Percentiles rank a stretch among this genome's conserved stretches.
Evolutionary conservation across 169 alveolate species (phyloP).

Genomic region (Ichthyophthirius multifiliis): DNA sequence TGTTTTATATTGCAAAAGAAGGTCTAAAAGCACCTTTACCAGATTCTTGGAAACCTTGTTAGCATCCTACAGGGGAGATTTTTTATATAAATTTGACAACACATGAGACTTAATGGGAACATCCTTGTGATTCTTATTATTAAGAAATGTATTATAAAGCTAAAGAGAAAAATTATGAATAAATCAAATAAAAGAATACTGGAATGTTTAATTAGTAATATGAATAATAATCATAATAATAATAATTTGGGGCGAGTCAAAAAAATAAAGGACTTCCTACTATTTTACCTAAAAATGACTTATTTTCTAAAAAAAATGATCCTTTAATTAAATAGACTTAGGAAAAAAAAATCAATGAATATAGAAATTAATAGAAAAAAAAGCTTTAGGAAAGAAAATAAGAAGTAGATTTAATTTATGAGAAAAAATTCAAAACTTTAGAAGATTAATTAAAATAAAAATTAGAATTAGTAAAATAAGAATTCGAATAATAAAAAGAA

Average conservation of each 20-base stretch:
- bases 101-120: constrained; percentile 71
- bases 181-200: constrained; percentile 10
- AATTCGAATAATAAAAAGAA: constrained; percentile 24
- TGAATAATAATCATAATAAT: background rate
- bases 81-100: constrained; percentile 70
- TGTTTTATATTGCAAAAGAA: constrained; percentile 81
- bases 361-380: constrained; percentile 20
- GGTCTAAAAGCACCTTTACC: constrained; percentile 82
- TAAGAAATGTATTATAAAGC: constrained; percentile 60
- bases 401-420: constrained; percentile 12
- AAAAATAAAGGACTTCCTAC: constrained; percentile 11
- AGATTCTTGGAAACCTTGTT: constrained; percentile 81
- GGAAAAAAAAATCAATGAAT: constrained; percentile 35
- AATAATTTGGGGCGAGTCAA: background rate
- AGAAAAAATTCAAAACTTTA: constrained; percentile 2
- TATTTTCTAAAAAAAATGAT: constrained; percentile 21
- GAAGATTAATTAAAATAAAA: constrained; percentile 18
- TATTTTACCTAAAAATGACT: constrained; percentile 19
- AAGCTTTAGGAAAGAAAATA: constrained; percentile 25
- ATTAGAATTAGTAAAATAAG: constrained; percentile 13
- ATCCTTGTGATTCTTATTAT: constrained; percentile 86
- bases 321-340: constrained; percentile 30
- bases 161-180: constrained; percentile 36
- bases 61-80: constrained; percentile 71
- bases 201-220: background rate